A percentile compares a stretch with the other conserved stretches of the same genome.
Conservation (phyloP, 495 filamentous ascomycete species). For the Echria macrotheca region DNA sequence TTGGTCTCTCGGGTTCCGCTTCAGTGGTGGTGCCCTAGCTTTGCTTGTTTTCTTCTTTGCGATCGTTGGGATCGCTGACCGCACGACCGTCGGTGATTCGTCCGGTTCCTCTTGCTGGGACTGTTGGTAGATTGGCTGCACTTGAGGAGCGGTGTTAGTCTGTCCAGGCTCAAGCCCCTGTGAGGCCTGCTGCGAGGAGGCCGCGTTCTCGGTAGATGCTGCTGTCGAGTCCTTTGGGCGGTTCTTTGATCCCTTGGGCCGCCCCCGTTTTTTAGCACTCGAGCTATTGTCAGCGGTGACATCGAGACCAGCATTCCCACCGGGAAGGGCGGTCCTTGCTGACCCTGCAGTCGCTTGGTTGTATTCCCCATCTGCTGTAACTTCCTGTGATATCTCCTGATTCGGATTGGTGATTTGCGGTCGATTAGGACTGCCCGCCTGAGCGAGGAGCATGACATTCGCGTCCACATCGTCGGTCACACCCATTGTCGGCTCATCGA, state of each 20-base stretch:
- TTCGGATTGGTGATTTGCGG: too few relatives aligned
- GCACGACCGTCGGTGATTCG: too few relatives aligned
- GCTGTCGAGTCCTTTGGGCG: conserved; percentile 36
- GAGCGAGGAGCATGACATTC: conserved; percentile 24
- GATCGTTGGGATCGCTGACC: too few relatives aligned
- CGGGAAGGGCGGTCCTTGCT: conserved; percentile 13
- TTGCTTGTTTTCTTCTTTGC: conserved; percentile 1
- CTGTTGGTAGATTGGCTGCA: too few relatives aligned
- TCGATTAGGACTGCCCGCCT: conserved; percentile 16
- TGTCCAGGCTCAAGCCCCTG: not conserved
- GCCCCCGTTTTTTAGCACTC: conserved; percentile 28
- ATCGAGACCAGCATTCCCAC: not conserved
- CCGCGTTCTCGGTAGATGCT: too few relatives aligned
- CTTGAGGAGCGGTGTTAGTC: conserved; percentile 1
- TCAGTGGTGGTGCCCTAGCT: not conserved
- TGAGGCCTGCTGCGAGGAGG: not conserved
- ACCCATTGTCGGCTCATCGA: conserved; percentile 17
- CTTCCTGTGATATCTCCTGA: too few relatives aligned
- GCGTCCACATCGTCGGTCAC: conserved; percentile 20
- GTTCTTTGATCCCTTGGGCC: conserved; percentile 47
- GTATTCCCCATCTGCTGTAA: too few relatives aligned
- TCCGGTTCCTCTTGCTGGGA: not conserved
- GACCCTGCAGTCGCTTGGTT: too few relatives aligned
- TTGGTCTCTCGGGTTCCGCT: not conserved
- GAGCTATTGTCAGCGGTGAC: conserved; percentile 14